phyloP scores from a whole-genome alignment of 176 grass and related monocot species.

The Puya raimondii region DNA sequence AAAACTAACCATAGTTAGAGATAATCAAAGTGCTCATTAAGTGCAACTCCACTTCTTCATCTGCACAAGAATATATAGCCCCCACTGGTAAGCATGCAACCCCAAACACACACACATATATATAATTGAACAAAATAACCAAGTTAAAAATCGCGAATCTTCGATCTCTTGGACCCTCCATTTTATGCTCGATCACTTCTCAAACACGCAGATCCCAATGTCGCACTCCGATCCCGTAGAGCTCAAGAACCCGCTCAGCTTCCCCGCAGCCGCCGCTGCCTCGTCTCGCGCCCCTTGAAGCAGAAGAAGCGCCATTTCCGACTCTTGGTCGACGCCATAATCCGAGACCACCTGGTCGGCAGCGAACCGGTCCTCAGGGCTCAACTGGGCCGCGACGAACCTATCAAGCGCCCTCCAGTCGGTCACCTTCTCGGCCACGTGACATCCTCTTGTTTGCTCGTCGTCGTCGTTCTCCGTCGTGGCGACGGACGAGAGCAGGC shows the following conservation, averaged over 20 bases:
- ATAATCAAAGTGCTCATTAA: neutral
- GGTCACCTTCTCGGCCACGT: neutral
- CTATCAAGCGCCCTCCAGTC: slow-evolving; percentile 47
- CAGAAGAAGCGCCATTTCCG: slow-evolving; percentile 31
- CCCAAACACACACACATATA: slow-evolving; percentile 22
- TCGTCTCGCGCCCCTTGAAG: slow-evolving; percentile 3
- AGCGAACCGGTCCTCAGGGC: slow-evolving; percentile 25
- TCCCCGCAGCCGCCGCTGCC: neutral
- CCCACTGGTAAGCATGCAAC: slow-evolving; percentile 1
- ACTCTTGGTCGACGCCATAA: slow-evolving; percentile 11
- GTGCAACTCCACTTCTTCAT: slow-evolving; percentile 5
- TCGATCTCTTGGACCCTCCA: neutral
- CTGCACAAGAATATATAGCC: slow-evolving; percentile 7
- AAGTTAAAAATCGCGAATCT: neutral
- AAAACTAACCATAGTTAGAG: neutral
- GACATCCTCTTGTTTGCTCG: neutral
- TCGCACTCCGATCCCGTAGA: slow-evolving; percentile 17
- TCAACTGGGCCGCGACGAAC: slow-evolving; percentile 46
- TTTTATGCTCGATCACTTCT: slow-evolving; percentile 12
- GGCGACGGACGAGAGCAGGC: neutral
- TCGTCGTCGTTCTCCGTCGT: neutral
- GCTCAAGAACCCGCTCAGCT: slow-evolving; percentile 29
- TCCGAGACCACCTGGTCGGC: slow-evolving; percentile 11
- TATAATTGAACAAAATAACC: slow-evolving; percentile 15
- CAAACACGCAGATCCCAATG: slow-evolving; percentile 22